Base-by-base conservation (phyloP, 129 eudicot genomes). In the Solidago caesia region DNA sequence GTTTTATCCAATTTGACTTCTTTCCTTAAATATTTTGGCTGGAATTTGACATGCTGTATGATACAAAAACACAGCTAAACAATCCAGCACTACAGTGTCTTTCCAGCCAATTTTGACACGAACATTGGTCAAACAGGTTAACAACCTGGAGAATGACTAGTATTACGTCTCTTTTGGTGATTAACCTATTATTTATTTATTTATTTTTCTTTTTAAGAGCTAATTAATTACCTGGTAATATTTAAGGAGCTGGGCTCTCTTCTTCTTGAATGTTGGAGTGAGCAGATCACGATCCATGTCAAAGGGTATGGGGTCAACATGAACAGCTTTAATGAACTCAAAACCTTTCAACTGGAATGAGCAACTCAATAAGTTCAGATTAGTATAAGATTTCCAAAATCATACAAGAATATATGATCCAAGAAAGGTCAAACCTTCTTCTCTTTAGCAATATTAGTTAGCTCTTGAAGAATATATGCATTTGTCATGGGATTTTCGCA, bases 231-330 rank as follows among this genome's bases (percentile, higher is more conserved):
- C 98, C 97, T 95, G 85, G 60, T 91, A 95, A 76, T 91, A 85
- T 74, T 95, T 95, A 76, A 85, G 84, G 73, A 93, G 72, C 42
- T 90, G 85, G 49, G 85, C 75, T 64, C 98, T 83, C 83, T 86
- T 90, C 80, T 90, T 90, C 88, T 93, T 93, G 79, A 78, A 88
- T 25, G 97, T 93, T 33, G 98, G 98, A 6, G 98, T 93, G 48
- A 93, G 75, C 74, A 93, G 92, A 82, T 84, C 89, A 12, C 98
- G 96, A 2, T 90, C 96, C 91, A 90, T 90, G 88, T 93, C 96
- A 67, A 93, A 90, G 26, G 96, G 96, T 52, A 71, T 25, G 6
- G 96, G 89, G 56, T 90, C 98, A 14, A 93, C 85, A 59, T 90
- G 91, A 26, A 93, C 85, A 49, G 87, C 85, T 90, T 93, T 93